Conservation (phyloP, 441 rosid genomes). For the Populus hybrid region DNA sequence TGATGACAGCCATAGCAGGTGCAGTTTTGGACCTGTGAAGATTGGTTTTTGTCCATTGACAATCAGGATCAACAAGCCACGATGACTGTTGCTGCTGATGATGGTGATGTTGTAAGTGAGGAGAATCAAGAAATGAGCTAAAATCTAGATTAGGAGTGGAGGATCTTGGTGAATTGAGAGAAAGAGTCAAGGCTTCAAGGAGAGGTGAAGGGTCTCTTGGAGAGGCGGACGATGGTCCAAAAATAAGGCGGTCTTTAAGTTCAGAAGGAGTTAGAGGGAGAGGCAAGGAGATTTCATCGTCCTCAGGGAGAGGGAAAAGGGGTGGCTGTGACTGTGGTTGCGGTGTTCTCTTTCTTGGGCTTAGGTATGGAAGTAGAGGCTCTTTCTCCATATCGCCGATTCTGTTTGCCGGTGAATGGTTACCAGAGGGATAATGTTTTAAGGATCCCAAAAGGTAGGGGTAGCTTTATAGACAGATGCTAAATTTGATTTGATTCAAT, state of each 20-base stretch:
- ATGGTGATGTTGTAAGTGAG: slow-evolving; percentile 12
- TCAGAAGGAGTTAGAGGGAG: slow-evolving; percentile 61
- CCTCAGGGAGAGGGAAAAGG: slow-evolving; percentile 61
- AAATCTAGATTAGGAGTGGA: slow-evolving; percentile 24
- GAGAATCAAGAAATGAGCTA: slow-evolving; percentile 19
- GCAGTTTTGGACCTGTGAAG: slow-evolving; percentile 76
- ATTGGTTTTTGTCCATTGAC: slow-evolving; percentile 33
- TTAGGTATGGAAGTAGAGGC: slow-evolving; percentile 39
- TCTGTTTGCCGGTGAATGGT: neutral
- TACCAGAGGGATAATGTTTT: neutral
- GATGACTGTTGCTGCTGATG: slow-evolving; percentile 19
- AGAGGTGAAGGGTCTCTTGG: slow-evolving; percentile 29
- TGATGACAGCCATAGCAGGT: slow-evolving; percentile 69
- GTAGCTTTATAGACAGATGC: neutral
- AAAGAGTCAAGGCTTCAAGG: slow-evolving; percentile 49
- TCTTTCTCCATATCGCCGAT: slow-evolving; percentile 48
- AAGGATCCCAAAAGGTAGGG: neutral
- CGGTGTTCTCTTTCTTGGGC: slow-evolving; percentile 28
- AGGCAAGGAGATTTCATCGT: slow-evolving; percentile 56
- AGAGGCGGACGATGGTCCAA: slow-evolving; percentile 55
- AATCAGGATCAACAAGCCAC: slow-evolving; percentile 40
- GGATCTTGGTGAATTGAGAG: slow-evolving; percentile 25
- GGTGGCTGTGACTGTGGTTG: slow-evolving; percentile 29
- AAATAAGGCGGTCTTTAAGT: slow-evolving; percentile 74
- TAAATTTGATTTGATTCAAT: neutral